These are phyloP conservation scores for Aurantiochytrium sp. DNA, from an alignment of 108 stramenopile species.

Conservation along the genomic window DNA sequence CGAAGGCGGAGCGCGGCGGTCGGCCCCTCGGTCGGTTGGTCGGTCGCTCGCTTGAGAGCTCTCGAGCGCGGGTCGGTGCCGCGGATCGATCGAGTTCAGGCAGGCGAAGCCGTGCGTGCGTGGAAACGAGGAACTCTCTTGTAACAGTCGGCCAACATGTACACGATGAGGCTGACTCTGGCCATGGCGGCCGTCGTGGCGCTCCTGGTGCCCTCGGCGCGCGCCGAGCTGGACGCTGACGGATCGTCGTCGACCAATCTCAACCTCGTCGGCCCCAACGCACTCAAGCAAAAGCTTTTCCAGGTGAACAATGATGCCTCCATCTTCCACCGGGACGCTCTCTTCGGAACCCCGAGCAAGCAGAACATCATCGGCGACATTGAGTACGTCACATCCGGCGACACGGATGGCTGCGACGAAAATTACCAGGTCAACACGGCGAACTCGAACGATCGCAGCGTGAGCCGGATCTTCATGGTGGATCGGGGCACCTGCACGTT, in stretches of 20 bases:
- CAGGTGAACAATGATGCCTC: not conserved
- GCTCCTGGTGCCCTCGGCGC: too few relatives aligned
- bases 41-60: too few relatives aligned
- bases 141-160: too few relatives aligned
- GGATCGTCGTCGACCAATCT: not conserved
- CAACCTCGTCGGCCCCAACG: not conserved
- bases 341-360: slow-evolving; percentile 11
- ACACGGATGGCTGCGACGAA: not conserved
- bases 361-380: not conserved
- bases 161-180: too few relatives aligned
- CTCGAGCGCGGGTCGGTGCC: too few relatives aligned
- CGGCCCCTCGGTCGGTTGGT: too few relatives aligned
- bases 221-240: not conserved
- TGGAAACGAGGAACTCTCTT: too few relatives aligned
- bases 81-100: too few relatives aligned
- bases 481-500: not conserved
- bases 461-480: not conserved
- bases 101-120: too few relatives aligned
- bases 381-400: not conserved
- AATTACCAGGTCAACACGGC: not conserved
- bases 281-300: not conserved
- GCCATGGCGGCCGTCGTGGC: too few relatives aligned
- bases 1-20: too few relatives aligned
- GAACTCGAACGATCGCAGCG: not conserved
- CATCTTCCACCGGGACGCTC: not conserved